Base-by-base conservation (phyloP, 1,284 basidiomycete species). In the Xerocomus cyaneibrunnescens region DNA sequence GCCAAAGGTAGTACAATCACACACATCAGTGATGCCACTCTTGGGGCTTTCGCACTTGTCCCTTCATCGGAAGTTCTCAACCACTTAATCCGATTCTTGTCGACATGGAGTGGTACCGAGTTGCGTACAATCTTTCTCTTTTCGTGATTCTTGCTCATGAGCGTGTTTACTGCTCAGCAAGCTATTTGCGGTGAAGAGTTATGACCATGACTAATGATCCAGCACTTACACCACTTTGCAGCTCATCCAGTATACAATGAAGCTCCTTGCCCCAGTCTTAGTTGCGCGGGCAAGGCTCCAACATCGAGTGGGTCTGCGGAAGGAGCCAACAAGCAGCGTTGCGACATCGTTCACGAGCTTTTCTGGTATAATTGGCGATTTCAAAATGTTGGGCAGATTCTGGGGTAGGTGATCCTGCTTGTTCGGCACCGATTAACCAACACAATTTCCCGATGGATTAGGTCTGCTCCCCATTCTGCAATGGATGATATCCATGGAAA, bases 91-190 rank as follows among this genome's bases (percentile, higher is more conserved):
- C 74, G 87, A 58, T 89, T 82, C 64, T 73, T 91, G 43, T 82
- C 84, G 52, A 88, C 87, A 61, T 91, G 87, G 86, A 85, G 83
- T 64, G 88, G 88, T 30, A 89, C 81, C 79, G 89, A 92, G 89
- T 89, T 64, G 73, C 71, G 82, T 80, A 63, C 51, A 27, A 40
- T 50, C 50, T 39, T 47, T 47, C 32, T 59, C 46, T 32, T 28
- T 53, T 56, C 30, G 34, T 48, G 46, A 34, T 51, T 35, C 34
- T 7, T 25, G 45, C 67, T 68, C 59, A 68, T 40, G 27, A 47
- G 41, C 37, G 31, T 22, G 22, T 21, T 10, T 14, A 14, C 45
- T 30, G 46, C 48, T 17, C 61, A 91, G 88, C 71, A 91, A 91
- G 68, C 65, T 89, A 27, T 88, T 91, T 66, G 81, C 83, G 80